Conservation (phyloP, 345 rosid genomes). For the Xanthoceras sorbifolium region DNA sequence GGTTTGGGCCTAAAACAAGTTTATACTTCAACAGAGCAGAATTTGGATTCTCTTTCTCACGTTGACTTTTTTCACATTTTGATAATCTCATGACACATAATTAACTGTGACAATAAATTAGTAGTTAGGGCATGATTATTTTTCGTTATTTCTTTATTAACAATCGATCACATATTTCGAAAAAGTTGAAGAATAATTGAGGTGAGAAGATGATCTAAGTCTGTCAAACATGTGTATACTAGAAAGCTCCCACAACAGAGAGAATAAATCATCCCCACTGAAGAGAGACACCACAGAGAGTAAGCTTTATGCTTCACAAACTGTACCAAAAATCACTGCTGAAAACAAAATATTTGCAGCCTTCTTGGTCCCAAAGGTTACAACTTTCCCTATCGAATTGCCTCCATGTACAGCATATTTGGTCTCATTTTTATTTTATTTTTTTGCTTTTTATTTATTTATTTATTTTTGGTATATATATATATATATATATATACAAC, state of each 20-base stretch:
- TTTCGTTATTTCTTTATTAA: too few relatives aligned
- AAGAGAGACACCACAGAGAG: neutral
- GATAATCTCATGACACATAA: too few relatives aligned
- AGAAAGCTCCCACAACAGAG: neutral
- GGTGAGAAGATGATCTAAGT: too few relatives aligned
- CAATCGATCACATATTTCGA: too few relatives aligned
- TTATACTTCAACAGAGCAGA: too few relatives aligned
- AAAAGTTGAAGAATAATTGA: too few relatives aligned
- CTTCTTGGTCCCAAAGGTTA: neutral
- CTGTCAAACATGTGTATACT: neutral
- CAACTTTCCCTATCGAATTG: neutral
- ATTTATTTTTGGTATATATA: neutral
- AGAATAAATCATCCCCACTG: neutral
- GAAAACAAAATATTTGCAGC: constrained; percentile 1
- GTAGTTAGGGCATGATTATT: too few relatives aligned
- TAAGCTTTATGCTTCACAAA: neutral
- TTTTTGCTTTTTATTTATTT: too few relatives aligned
- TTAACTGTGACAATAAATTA: too few relatives aligned
- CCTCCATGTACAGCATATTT: neutral
- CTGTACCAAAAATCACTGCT: neutral
- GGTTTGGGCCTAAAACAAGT: too few relatives aligned
- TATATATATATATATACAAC: neutral
- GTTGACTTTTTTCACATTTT: too few relatives aligned
- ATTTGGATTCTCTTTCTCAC: too few relatives aligned
- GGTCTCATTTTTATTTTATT: neutral